Percentiles rank a stretch among this genome's conserved stretches.
Conservation (phyloP, 179 eudicot genomes). For the Beta corolliflora region DNA sequence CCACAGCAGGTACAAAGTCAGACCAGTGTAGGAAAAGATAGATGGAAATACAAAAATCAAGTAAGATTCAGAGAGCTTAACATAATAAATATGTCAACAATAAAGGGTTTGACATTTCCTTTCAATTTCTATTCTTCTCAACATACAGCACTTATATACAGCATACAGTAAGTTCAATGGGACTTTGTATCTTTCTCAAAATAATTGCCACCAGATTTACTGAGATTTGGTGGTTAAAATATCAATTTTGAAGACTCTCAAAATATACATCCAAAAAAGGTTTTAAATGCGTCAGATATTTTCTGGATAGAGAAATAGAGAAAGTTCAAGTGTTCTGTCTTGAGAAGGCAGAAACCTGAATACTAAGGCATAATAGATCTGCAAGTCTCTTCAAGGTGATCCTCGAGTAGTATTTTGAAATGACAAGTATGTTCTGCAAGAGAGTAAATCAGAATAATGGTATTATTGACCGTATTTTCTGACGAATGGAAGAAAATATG, state of each 20-base stretch:
- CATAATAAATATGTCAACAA: background rate
- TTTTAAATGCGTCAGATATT: background rate
- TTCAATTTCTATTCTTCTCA: background rate
- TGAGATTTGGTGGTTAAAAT: background rate
- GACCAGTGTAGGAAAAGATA: background rate
- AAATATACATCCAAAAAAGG: background rate
- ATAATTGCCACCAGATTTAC: background rate
- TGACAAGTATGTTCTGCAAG: constrained; percentile 86
- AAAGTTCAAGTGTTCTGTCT: constrained; percentile 2
- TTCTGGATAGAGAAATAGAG: background rate
- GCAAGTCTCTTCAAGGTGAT: constrained; percentile 88
- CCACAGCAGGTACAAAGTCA: background rate
- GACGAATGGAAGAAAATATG: background rate
- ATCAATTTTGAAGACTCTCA: background rate
- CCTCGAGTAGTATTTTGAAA: constrained; percentile 86
- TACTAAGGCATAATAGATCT: constrained; percentile 70
- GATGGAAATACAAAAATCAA: background rate
- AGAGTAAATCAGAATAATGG: constrained; percentile 13
- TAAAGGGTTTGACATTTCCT: background rate
- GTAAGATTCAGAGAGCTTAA: too few relatives aligned
- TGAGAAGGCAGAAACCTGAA: constrained; percentile 53
- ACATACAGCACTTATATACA: background rate
- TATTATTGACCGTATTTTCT: background rate
- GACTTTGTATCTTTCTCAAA: too few relatives aligned
- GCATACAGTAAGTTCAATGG: background rate